Evolutionary conservation across 306 rosid genomes (phyloP), one percentile per base, ranked within the genome.

Genomic region (Prunus campanulata): DNA sequence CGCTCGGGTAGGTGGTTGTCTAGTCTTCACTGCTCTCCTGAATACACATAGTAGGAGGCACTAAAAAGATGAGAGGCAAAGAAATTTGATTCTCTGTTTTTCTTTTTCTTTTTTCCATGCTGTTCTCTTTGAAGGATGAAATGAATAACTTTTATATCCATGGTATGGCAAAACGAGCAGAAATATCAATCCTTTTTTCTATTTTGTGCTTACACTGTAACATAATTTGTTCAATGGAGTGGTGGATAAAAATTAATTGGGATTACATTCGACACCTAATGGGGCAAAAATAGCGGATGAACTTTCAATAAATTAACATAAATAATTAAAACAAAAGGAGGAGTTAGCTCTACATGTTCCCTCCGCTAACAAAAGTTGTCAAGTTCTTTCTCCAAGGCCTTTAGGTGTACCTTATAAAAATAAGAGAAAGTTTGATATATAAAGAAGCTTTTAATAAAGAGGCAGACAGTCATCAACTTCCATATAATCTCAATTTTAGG

Each of bases 391-490:
- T 92, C 90, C 97, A 79, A 89, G 83, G 90, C 84, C 89, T 90
- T 87, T 85, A 80, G 77, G 82, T 30, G 65, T 74, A 85, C 20
- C 77, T 84, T 78, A 92, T 95, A 81, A 92, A 95, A 92, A 92
- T 89, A 90, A 89, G 99, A 95, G 93, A 94, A 91, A 90, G 96
- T 84, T 85, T 71, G 87, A 73, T 85, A 60, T 78, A 71, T 83
- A 89, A 96, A 90, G 90, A 89, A 82, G 87, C 93, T 91, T 92
- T 92, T 88, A 78, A 88, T 89, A 87, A 90, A 87, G 96, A 87
- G 77, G 48, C 59, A 61, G 60, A 78, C 74, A 79, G 79, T 87
- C 87, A 77, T 83, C 88, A 82, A 61, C 80, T 79, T 83, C 88
- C 80, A 82, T 60, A 72, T 68, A 75, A 60, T 75, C 66, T 75